Evolutionary conservation across 2,329 filamentous ascomycete species (phyloP), one percentile per base, ranked within the genome.

Genomic region (Microdochium bolleyi): DNA sequence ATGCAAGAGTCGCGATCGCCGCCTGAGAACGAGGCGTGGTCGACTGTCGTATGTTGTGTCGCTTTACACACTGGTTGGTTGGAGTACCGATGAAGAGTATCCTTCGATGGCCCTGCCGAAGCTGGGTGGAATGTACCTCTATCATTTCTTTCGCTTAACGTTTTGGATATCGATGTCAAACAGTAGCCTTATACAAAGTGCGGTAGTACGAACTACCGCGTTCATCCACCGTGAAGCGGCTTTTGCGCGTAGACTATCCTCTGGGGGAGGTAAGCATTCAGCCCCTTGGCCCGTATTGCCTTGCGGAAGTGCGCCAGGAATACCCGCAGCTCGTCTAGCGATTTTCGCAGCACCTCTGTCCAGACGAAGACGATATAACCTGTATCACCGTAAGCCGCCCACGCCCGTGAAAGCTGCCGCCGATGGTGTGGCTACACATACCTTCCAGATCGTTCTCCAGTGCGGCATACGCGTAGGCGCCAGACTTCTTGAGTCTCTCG

Each of bases 371-470:
- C 54, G 19, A 64, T 48, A 48, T 63, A 64, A 0, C 63, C 63
- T 65, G 21, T 2, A 10, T 9, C 13, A 3, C n/a, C 10, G n/a
- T n/a, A n/a, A n/a, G n/a, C n/a, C n/a, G n/a, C n/a, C n/a, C n/a
- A n/a, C n/a, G n/a, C n/a, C n/a, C n/a, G n/a, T n/a, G n/a, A n/a
- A n/a, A n/a, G n/a, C n/a, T n/a, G n/a, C n/a, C 46, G 50, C 19
- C 32, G 9, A 21, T n/a, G n/a, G n/a, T n/a, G n/a, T n/a, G n/a
- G n/a, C n/a, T n/a, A n/a, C n/a, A n/a, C n/a, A 19, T 48, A 65
- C 67, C 67, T 53, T 70, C 65, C 21, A 66, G 57, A 14, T 66
- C 67, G 34, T 66, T 62, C 24, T 66, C 63, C 2, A 68, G 57
- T 3, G 65, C 63, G 16, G 63, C 37, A 30, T 64, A 59, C 2